phyloP scores from a whole-genome alignment of 768 basidiomycete genomes.

The Rhizopogon rudus region DNA sequence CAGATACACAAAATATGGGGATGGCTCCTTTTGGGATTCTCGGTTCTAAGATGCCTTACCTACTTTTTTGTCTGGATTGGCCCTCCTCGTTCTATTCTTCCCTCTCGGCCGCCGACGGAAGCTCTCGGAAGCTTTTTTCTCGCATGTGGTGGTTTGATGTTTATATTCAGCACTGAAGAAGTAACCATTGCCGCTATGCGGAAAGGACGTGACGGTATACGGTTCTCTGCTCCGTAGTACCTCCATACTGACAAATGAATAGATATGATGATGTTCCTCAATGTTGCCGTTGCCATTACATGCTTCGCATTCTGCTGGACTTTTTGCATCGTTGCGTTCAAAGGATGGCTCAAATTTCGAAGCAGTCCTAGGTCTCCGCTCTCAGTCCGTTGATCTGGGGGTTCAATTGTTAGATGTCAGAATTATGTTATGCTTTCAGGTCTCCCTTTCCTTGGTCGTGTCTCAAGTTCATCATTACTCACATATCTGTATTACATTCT shows the following conservation, averaged over 20 bases:
- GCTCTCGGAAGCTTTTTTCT: slow-evolving; percentile 83
- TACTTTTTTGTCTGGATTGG: slow-evolving; percentile 93
- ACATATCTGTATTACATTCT: not conserved
- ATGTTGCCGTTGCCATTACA: slow-evolving; percentile 80
- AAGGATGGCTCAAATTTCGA: slow-evolving; percentile 69
- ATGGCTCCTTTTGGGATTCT: slow-evolving; percentile 72
- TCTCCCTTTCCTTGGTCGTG: not conserved
- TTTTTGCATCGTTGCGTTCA: slow-evolving; percentile 67
- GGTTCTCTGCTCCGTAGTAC: not conserved
- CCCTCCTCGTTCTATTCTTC: slow-evolving; percentile 79
- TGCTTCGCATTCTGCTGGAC: slow-evolving; percentile 87
- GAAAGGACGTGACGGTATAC: slow-evolving; percentile 73
- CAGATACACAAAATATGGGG: slow-evolving; percentile 93
- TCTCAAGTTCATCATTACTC: not conserved
- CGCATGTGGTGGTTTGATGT: slow-evolving; percentile 82
- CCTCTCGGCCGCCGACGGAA: slow-evolving; percentile 92
- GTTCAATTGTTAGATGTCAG: not conserved
- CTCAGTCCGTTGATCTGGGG: slow-evolving; percentile 1
- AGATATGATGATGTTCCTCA: slow-evolving; percentile 91
- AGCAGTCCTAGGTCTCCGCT: slow-evolving; percentile 19
- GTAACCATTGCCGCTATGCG: slow-evolving; percentile 90
- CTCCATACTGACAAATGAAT: not conserved
- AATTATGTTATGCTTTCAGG: not conserved
- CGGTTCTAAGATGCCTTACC: slow-evolving; percentile 77
- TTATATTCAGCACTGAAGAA: slow-evolving; percentile 89